Evolutionary conservation across 305 asterid species (phyloP).

Genomic region (Coffea humblotiana): DNA sequence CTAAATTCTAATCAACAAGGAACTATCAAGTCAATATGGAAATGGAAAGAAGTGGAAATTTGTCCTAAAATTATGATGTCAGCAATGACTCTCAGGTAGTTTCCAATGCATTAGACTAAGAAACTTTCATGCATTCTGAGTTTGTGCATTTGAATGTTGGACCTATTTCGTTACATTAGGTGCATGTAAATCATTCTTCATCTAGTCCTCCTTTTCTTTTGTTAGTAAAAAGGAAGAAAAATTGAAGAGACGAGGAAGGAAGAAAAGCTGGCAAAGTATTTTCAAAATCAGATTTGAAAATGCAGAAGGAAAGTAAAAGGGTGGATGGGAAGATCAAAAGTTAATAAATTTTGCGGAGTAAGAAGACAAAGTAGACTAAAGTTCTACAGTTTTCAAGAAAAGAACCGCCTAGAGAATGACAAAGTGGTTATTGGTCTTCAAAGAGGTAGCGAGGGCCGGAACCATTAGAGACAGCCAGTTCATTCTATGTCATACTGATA

Average conservation of each 20-base stretch:
- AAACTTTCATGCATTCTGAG: not conserved
- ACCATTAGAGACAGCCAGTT: not conserved
- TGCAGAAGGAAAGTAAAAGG: not conserved
- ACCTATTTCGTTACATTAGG: not conserved
- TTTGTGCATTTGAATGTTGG: conserved; percentile 2
- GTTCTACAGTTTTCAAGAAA: not conserved
- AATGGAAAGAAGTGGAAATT: not conserved
- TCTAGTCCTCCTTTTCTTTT: not conserved
- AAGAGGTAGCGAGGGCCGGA: not conserved
- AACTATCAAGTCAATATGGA: not conserved
- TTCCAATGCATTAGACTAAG: not conserved
- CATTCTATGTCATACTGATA: not conserved
- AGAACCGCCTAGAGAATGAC: not conserved
- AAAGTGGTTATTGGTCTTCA: not conserved
- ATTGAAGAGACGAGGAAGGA: not conserved
- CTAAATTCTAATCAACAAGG: not conserved
- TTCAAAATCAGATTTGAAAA: not conserved
- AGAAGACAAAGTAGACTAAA: not conserved
- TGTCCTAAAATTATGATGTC: not conserved
- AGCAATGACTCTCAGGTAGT: not conserved
- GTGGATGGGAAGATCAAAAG: not conserved
- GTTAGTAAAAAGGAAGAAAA: not conserved
- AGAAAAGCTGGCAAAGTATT: not conserved
- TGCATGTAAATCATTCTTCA: not conserved
- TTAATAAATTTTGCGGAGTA: not conserved